Percentiles rank a stretch among this genome's conserved stretches.
These are phyloP conservation scores for Neonectria magnoliae DNA, from an alignment of 2,329 filamentous ascomycete genomes.

Conservation along the genomic window DNA sequence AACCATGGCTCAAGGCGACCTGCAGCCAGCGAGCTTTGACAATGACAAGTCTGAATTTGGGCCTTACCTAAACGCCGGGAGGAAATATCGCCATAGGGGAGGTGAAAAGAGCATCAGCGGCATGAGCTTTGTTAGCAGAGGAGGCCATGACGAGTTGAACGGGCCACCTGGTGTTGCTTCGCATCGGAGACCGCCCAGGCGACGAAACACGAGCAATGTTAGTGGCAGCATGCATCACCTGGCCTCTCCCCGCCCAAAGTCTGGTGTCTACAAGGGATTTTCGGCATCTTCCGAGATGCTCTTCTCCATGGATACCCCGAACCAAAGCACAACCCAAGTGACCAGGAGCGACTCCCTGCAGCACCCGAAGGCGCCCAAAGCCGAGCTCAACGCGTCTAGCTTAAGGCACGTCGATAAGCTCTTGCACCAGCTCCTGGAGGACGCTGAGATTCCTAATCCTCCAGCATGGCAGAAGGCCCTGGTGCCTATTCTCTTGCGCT, in stretches of 20 bases:
- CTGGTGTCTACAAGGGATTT: constrained; percentile 66
- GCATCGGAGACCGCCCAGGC: constrained; percentile 70
- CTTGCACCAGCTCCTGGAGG: constrained; percentile 82
- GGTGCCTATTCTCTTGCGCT: constrained; percentile 87
- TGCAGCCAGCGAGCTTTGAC: constrained; percentile 73
- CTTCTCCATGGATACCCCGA: constrained; percentile 57
- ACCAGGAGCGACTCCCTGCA: constrained; percentile 87
- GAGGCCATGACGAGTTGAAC: constrained; percentile 69
- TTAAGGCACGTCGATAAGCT: constrained; percentile 88
- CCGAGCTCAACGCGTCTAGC: constrained; percentile 88
- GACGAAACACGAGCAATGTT: constrained; percentile 85
- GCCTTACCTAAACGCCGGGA: constrained; percentile 75
- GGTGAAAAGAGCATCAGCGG: constrained; percentile 81
- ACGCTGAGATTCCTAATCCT: constrained; percentile 76
- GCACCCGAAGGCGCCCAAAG: constrained; percentile 75
- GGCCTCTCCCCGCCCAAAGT: constrained; percentile 76
- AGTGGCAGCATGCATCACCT: constrained; percentile 75
- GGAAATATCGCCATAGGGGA: constrained; percentile 77
- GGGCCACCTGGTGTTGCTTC: constrained; percentile 66
- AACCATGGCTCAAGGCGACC: constrained; percentile 73
- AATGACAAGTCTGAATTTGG: constrained; percentile 79
- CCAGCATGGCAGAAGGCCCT: constrained; percentile 89
- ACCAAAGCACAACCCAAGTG: constrained; percentile 59
- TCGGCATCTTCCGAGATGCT: constrained; percentile 63
- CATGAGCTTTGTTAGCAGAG: constrained; percentile 74